Evolutionary conservation across 768 basidiomycete species (phyloP), one percentile per base, ranked within the genome.

Genomic region (Hemileccinum rubropunctum): DNA sequence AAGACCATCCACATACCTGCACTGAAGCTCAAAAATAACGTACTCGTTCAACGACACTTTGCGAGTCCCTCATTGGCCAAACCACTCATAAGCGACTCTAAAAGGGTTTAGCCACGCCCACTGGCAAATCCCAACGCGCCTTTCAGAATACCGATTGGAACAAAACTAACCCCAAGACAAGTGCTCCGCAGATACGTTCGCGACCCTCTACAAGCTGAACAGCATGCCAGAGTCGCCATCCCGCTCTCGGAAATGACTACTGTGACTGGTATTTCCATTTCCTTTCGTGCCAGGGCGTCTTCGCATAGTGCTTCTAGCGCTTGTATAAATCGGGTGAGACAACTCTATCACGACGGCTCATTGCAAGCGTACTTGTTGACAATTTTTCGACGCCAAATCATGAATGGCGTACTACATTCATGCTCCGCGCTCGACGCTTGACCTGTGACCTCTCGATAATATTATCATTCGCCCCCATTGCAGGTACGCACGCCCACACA

Each of bases 241-340:
- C 21, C 46, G 23, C 52, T 27, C 18, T 34, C 40, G 30, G 51
- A 45, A 42, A 43, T 17, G 26, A 30, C 28, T 30, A 52, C 13
- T 8, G n/a, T n/a, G n/a, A 3, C 14, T 33, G 30, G 30, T 37
- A 45, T 44, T 40, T 17, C 40, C 10, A 32, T 55, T 27, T 13
- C 35, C 28, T 23, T 43, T 6, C 33, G 10, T 9, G 15, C 23
- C 23, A 6, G 23, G n/a, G 44, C 28, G 13, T 40, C 28, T 28
- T 49, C 47, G 13, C 50, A 32, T 30, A 7, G n/a, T 13, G 32
- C 23, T 45, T 52, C 26, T 34, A 23, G 37, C 17, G 17, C 26
- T n/a, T 12, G 37, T 21, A 20, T 42, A 50, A 42, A 51, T 51
- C 30, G 23, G 48, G 50, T 15, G 23, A 39, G 23, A 26, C 42